Evolutionary conservation across 495 filamentous ascomycete genomes (phyloP), one percentile per base, ranked within the genome.

Genomic region (Chaetomium cochliodes): DNA sequence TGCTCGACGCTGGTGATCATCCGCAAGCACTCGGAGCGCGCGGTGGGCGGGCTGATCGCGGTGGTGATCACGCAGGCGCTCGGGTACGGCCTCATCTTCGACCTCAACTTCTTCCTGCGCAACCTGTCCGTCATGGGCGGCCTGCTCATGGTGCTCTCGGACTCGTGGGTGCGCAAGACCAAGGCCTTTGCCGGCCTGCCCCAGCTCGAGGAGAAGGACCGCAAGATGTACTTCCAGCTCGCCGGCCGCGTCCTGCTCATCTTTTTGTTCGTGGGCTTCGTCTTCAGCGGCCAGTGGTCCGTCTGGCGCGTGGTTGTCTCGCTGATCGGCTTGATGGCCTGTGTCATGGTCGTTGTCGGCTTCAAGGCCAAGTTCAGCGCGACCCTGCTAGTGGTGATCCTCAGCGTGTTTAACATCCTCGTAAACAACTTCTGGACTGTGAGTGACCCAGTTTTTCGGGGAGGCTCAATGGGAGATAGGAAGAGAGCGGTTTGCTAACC

Each of bases 361-460:
- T 98, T 98, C 85, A 98, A 98, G 88, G 93, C 94, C 64, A 98
- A 98, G 85, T 96, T 88, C 84, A 97, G 93, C 75, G 93, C 94
- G 18, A 91, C 93, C 41, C 86, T 98, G 66, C 80, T 98, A 58
- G 94, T 98, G 37, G 85, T 98, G 58, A 90, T 98, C 72, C 78
- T 98, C 75, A 96, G 92, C 79, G 83, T 97, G 61, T 98, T 98
- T 83, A 98, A 98, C 75, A 73, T 98, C 39, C 69, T 97, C 68
- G 96, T 98, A 62, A 98, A 98, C 86, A 98, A 98, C 85, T 98
- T 97, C 87, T 98, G 94, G 94, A 98, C 93, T 76, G 93, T 98
- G 83, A 82, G 91, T 85, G 11, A 33, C 30, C 33, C 9, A 37
- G 3, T 37, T 5, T 8, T 12, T 1, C 6, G 33, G 5, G 33